Conservation (phyloP, 179 eudicot genomes). For the Silene noctiflora region DNA sequence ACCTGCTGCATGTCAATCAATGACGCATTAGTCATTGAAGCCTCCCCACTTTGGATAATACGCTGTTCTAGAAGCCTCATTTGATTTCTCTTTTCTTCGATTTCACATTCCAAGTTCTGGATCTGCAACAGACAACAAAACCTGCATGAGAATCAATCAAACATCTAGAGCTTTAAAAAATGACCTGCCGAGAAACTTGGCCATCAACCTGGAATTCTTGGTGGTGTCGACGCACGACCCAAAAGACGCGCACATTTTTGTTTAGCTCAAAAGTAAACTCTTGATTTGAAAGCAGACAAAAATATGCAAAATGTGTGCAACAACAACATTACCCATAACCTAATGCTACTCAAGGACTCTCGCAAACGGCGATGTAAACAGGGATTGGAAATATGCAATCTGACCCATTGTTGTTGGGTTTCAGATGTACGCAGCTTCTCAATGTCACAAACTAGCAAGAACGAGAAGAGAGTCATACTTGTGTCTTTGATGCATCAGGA, state of each 20-base stretch:
- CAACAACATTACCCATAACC: neutral
- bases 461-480: slow-evolving; percentile 41
- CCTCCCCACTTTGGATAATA: slow-evolving; percentile 72
- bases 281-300: neutral
- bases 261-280: neutral
- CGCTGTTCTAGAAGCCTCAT: slow-evolving; percentile 86
- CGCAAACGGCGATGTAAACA: neutral
- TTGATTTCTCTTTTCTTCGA: slow-evolving; percentile 77
- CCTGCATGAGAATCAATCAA: slow-evolving; percentile 9
- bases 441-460: neutral
- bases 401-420: neutral
- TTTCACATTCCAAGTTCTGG: slow-evolving; percentile 80
- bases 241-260: neutral
- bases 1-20: slow-evolving; percentile 95
- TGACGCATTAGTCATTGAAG: slow-evolving; percentile 78
- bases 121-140: slow-evolving; percentile 42
- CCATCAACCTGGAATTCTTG: neutral
- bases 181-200: neutral
- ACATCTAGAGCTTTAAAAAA: neutral
- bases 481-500: slow-evolving; percentile 68
- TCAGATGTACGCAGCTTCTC: neutral
- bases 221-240: neutral
- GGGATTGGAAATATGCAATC: neutral
- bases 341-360: neutral
- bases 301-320: neutral